A percentile compares a stretch with the other conserved stretches of the same genome.
phyloP scores from a whole-genome alignment of 2,329 filamentous ascomycete genomes.

The Furcasterigmium furcatum region DNA sequence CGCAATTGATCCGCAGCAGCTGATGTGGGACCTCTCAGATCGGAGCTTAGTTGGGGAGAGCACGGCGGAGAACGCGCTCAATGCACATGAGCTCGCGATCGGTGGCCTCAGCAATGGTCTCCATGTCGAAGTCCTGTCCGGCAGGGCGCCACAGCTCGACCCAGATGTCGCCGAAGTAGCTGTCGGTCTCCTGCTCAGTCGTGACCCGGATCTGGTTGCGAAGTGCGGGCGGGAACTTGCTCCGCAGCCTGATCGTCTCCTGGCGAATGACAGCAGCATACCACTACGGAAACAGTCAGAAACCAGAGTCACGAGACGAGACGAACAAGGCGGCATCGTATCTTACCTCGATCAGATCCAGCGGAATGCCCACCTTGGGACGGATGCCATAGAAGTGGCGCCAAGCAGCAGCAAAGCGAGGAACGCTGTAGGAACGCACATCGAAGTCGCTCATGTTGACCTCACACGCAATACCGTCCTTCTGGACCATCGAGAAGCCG shows the following conservation, averaged over 20 bases:
- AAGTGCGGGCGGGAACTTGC: constrained; percentile 29
- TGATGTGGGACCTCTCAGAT: no score
- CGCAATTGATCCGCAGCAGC: no score
- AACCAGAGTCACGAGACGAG: neutral
- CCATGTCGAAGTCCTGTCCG: constrained; percentile 39
- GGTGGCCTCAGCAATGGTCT: constrained; percentile 45
- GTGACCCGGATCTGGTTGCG: constrained; percentile 29
- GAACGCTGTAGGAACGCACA: constrained; percentile 39
- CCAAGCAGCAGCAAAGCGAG: constrained; percentile 46
- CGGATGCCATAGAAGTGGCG: constrained; percentile 48
- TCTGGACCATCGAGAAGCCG: constrained; percentile 59
- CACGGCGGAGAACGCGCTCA: constrained; percentile 44
- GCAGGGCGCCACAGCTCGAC: constrained; percentile 37
- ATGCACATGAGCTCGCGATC: constrained; percentile 44
- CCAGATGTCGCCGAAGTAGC: constrained; percentile 52
- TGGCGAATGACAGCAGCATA: constrained; percentile 55
- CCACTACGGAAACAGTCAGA: constrained; percentile 37
- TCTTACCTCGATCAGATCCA: constrained; percentile 55
- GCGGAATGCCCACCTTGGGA: constrained; percentile 42
- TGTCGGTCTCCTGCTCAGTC: constrained; percentile 33
- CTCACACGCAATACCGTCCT: constrained; percentile 53
- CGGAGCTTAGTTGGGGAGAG: no score
- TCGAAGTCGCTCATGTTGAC: constrained; percentile 30
- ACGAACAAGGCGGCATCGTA: neutral
- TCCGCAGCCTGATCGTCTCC: constrained; percentile 40